Base-by-base conservation (phyloP, 73 alveolate genomes). In the Durusdinium trenchii region DNA sequence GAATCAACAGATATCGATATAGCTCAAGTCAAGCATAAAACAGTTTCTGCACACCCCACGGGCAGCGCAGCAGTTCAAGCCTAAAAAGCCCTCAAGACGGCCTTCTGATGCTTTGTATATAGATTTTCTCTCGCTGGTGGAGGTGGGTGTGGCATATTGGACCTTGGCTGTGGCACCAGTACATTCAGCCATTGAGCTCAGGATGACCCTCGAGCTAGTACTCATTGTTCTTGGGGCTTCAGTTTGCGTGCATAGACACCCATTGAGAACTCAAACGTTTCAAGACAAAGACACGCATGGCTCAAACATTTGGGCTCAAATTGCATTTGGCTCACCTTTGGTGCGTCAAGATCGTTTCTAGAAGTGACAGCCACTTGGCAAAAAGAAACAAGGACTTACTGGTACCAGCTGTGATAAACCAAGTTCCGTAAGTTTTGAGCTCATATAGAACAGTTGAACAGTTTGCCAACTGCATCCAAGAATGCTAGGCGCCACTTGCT, bases 131-230 rank as follows among this genome's bases (percentile, higher is more conserved):
- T 54, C 28, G 0, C 71, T 50, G 93, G 93, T 83, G 93, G 93
- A 32, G 61, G 48, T 45, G 75, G 61, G 30, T 48, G 69, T 6
- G 69, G 47, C 18, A 48, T 90, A 3, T 54, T 90, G 10, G 97
- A 90, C 86, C 97, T 90, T 23, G 97, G 97, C 42, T 90, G 97
- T n/a, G 97, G 97, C 54, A 90, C 97, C 46, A 90, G 97, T 87
- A n/a, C 86, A 3, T 90, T 90, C 75, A 76, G 97, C 60, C 38
- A 54, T 40, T 3, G 75, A 50, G 10, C 76, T 50, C 69, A 51
- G 93, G n/a, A 9, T 4, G 54, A 3, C 42, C 62, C n/a, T n/a
- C n/a, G n/a, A n/a, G n/a, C n/a, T n/a, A n/a, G n/a, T n/a, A n/a
- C n/a, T n/a, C n/a, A n/a, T n/a, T n/a, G n/a, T n/a, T n/a, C n/a